Evolutionary conservation across 2,329 filamentous ascomycete genomes (phyloP).

Genomic region (Talaromyces sp.): DNA sequence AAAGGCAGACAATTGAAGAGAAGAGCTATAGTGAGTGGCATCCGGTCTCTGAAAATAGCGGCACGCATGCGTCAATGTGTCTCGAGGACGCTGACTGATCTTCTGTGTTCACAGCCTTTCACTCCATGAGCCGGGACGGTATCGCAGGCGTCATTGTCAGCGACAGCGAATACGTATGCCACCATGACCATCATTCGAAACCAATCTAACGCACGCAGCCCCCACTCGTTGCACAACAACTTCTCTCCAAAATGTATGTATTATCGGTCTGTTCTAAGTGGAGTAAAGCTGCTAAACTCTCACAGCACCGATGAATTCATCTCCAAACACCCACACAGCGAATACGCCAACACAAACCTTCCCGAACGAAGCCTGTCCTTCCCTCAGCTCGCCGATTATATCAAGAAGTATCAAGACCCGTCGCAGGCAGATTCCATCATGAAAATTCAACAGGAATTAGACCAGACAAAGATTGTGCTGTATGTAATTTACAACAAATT

Average conservation of each 20-base stretch:
- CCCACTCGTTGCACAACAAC: slow-evolving; percentile 64
- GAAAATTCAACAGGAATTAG: slow-evolving; percentile 93
- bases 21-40: slow-evolving; percentile 29
- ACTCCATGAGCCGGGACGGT: slow-evolving; percentile 69
- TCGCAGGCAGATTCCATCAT: slow-evolving; percentile 85
- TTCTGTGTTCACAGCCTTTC: slow-evolving; percentile 53
- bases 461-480: slow-evolving; percentile 94
- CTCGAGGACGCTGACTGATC: not conserved
- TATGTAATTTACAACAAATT: not conserved
- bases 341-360: slow-evolving; percentile 57
- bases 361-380: slow-evolving; percentile 54
- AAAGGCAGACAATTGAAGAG: slow-evolving; percentile 75
- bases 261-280: not conserved
- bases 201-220: slow-evolving; percentile 10
- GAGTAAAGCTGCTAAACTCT: slow-evolving; percentile 37
- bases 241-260: slow-evolving; percentile 64
- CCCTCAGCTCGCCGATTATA: slow-evolving; percentile 76
- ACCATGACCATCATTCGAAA: not conserved
- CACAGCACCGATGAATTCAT: slow-evolving; percentile 73
- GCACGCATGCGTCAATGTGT: not conserved
- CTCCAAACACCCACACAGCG: slow-evolving; percentile 66
- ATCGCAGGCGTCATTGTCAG: slow-evolving; percentile 74
- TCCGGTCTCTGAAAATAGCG: not conserved
- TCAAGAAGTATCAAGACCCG: slow-evolving; percentile 78
- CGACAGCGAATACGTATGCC: slow-evolving; percentile 61